Conservation (phyloP, 2,329 filamentous ascomycete genomes). For the Stachybotrys elegans region DNA sequence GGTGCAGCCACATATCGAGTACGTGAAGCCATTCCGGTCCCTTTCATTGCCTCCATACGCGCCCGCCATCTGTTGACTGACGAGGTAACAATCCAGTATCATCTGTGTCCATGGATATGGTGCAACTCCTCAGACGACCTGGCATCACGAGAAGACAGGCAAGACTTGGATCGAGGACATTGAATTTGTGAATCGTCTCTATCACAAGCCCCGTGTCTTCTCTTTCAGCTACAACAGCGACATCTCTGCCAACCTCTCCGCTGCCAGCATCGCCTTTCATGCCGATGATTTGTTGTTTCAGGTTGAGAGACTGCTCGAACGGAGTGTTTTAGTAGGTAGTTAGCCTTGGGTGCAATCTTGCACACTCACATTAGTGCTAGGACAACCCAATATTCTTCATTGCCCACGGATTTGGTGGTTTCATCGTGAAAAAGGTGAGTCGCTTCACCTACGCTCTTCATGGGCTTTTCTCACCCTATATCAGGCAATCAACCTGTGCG, state of each 20-base stretch:
- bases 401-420: conserved; percentile 18
- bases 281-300: conserved; percentile 16
- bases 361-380: conserved; percentile 6
- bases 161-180: conserved; percentile 19
- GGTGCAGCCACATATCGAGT: conserved; percentile 7
- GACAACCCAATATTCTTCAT: conserved; percentile 15
- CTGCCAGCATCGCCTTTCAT: conserved; percentile 16
- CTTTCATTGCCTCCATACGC: no score
- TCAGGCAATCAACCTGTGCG: conserved; percentile 9
- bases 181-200: conserved; percentile 14
- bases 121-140: conserved; percentile 11
- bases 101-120: conserved; percentile 18
- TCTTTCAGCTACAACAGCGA: conserved; percentile 17
- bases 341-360: no score
- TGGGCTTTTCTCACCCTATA: neutral
- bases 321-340: no score
- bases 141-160: conserved; percentile 16
- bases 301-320: no score
- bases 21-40: neutral
- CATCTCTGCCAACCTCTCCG: conserved; percentile 15
- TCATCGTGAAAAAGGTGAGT: conserved; percentile 17
- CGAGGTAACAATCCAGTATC: conserved; percentile 8
- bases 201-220: conserved; percentile 12
- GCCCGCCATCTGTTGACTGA: no score
- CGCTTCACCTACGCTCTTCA: neutral